Evolutionary conservation across 805 yeast species (phyloP), one percentile per base, ranked within the genome.

Genomic region (Candida boidinii): DNA sequence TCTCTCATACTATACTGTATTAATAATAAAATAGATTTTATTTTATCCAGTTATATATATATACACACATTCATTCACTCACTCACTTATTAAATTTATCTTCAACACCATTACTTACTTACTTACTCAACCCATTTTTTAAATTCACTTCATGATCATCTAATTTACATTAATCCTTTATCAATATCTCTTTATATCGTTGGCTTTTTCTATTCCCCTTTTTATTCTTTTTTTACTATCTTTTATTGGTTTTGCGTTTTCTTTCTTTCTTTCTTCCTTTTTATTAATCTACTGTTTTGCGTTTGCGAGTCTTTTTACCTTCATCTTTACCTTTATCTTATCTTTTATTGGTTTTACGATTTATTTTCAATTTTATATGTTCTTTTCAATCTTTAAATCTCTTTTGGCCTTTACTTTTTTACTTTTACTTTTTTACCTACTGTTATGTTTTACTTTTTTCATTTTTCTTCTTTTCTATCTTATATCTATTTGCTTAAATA

Each of bases 121-220:
- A n/a, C n/a, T n/a, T n/a, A n/a, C n/a, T n/a, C n/a, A n/a, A n/a
- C n/a, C n/a, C n/a, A n/a, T n/a, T n/a, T n/a, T n/a, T n/a, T n/a
- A n/a, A n/a, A n/a, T n/a, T n/a, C n/a, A n/a, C n/a, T n/a, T n/a
- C n/a, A n/a, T n/a, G n/a, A n/a, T n/a, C n/a, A n/a, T n/a, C n/a
- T n/a, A n/a, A n/a, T 23, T 5, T 23, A 23, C 25, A 23, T n/a
- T 23, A 9, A 10, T n/a, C 14, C 7, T 23, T 22, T 27, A 12
- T n/a, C 13, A 12, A 19, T 18, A 13, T 29, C 29, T 25, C 30
- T 26, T n/a, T 18, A 26, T 33, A 28, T 25, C 19, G 21, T 17
- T 31, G 26, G 23, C 34, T 28, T 27, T 27, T 20, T 10, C 19
- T 13, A 26, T 5, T 29, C 14, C 26, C 26, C 17, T 11, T 21